These are phyloP conservation scores for Datisca glomerata DNA, from an alignment of 306 rosid species.

Conservation along the genomic window DNA sequence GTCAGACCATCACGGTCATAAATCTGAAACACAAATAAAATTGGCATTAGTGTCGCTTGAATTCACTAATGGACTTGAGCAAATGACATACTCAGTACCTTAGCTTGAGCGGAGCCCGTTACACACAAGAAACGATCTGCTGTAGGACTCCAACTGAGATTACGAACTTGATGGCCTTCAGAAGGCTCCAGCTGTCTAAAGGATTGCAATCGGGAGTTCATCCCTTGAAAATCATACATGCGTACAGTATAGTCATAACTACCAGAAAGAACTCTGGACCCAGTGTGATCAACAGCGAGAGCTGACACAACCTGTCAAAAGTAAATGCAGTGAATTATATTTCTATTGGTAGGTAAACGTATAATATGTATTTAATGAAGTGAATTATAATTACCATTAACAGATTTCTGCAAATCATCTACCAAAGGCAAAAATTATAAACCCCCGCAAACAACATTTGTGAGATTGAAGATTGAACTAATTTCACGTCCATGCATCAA, in stretches of 20 bases:
- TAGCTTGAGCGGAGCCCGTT: conserved; percentile 93
- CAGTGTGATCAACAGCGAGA: conserved; percentile 88
- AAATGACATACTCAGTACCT: conserved; percentile 27
- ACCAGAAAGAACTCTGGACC: conserved; percentile 86
- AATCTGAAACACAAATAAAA: conserved; percentile 36
- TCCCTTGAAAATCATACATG: conserved; percentile 95
- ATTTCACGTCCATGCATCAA: background rate
- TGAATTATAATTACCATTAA: too few relatives aligned
- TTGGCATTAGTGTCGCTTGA: background rate
- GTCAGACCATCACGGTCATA: conserved; percentile 98
- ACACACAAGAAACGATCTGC: conserved; percentile 85
- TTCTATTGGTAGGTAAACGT: too few relatives aligned
- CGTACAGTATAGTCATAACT: conserved; percentile 81
- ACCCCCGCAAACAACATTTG: background rate
- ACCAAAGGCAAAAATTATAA: background rate
- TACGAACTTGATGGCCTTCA: conserved; percentile 96
- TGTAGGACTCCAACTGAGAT: conserved; percentile 88
- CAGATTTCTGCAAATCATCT: too few relatives aligned
- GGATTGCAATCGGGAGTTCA: conserved; percentile 77
- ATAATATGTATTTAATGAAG: too few relatives aligned
- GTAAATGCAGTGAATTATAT: background rate
- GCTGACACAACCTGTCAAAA: conserved; percentile 70
- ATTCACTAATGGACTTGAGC: background rate
- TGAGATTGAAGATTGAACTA: background rate
- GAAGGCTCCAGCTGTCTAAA: conserved; percentile 87